Base-by-base conservation (phyloP, 2,329 filamentous ascomycete species). In the Venturia effusa region DNA sequence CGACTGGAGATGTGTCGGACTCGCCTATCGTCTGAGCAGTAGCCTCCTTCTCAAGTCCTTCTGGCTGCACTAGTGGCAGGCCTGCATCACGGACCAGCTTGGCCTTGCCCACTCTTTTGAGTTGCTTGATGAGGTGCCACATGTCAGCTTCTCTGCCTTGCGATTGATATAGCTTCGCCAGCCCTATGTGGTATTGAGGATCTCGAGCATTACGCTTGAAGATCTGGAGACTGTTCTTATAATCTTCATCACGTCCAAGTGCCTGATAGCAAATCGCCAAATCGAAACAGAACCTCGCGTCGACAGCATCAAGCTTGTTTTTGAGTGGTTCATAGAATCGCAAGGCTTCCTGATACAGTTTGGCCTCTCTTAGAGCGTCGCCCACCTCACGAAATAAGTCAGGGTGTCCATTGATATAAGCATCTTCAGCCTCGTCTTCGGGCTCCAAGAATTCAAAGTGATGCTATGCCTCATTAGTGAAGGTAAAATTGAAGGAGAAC, bases 341-440 rank as follows among this genome's bases (percentile, higher is more conserved):
- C 4, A 86, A 73, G 2, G 84, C 84, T 65, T 86, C 79, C 55
- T 80, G 72, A 65, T 82, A 77, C 61, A 81, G 73, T 5, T 77
- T 78, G 5, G 74, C 76, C 48, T 80, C 76, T 51, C 81, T 79
- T 8, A 89, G 76, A 10, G 80, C 78, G 72, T 88, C 82, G 8
- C 83, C 87, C 32, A 83, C 82, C 67, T 95, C 88, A 66, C 88
- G 84, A 68, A 93, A 88, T n/a, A 96, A 81, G 73, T 95, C 89
- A 17, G 86, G 84, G 69, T 89, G 91, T 64, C 90, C 84, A 62
- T 80, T 80, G 8, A 90, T 79, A 39, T 73, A 80, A 62, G 72
- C 80, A 71, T 74, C 75, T 73, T 78, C 73, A 62, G 73, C 76
- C 67, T 73, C 76, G 59, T 87, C 82, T 7, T 84, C 80, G 1